These are phyloP conservation scores for Plasmodium coatneyi DNA, from an alignment of 169 alveolate genomes.

Conservation along the genomic window DNA sequence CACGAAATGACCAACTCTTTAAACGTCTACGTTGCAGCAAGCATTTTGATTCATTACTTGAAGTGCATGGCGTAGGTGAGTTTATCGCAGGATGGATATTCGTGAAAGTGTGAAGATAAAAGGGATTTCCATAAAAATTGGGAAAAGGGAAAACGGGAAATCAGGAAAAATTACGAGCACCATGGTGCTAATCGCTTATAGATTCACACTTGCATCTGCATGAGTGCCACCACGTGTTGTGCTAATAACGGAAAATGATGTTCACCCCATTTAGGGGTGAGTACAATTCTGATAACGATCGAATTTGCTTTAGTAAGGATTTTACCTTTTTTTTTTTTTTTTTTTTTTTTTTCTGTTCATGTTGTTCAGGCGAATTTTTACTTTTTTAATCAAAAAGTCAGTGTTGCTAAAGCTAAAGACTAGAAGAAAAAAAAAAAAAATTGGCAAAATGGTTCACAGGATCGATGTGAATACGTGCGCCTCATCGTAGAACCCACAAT, in stretches of 20 bases:
- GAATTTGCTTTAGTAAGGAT: not conserved
- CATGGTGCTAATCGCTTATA: not conserved
- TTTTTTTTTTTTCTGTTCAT: not conserved
- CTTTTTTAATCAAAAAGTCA: too few relatives aligned
- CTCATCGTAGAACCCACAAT: not conserved
- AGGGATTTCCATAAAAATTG: not conserved
- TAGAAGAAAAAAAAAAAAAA: not conserved
- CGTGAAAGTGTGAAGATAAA: not conserved
- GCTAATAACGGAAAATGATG: not conserved
- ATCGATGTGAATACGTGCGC: not conserved
- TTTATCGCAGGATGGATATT: not conserved
- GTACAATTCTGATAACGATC: not conserved
- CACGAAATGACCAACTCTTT: constrained; percentile 84
- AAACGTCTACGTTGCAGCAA: constrained; percentile 86
- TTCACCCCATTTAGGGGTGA: not conserved
- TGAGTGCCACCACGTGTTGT: not conserved
- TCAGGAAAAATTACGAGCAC: not conserved
- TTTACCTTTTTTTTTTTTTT: not conserved
- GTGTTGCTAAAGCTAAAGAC: too few relatives aligned
- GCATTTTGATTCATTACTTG: constrained; percentile 82
- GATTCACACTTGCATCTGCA: not conserved
- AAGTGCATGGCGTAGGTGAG: constrained; percentile 7
- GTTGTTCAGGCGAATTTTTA: not conserved
- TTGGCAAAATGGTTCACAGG: not conserved
- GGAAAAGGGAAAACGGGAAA: not conserved